These are phyloP conservation scores for Theobroma cacao DNA, from an alignment of 345 rosid species.

Conservation along the genomic window DNA sequence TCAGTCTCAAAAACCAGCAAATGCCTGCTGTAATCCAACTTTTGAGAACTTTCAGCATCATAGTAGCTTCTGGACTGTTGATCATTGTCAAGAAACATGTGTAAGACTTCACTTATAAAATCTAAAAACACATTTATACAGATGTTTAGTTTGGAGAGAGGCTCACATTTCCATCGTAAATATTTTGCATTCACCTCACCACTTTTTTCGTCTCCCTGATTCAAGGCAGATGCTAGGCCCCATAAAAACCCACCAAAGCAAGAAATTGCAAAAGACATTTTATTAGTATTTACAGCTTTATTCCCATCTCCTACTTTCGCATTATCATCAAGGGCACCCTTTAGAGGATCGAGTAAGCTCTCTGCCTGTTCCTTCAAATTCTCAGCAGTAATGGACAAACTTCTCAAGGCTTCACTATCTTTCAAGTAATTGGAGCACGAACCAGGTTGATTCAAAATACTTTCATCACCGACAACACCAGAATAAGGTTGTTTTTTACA, in stretches of 20 bases:
- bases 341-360: constrained; percentile 37
- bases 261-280: constrained; percentile 48
- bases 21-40: constrained; percentile 12
- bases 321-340: constrained; percentile 29
- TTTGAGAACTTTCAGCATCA: constrained; percentile 24
- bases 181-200: constrained; percentile 34
- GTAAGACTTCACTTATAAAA: constrained; percentile 37
- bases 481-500: constrained; percentile 26
- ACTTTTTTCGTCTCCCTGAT: constrained; percentile 33
- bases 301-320: constrained; percentile 25
- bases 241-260: constrained; percentile 80
- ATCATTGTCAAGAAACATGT: constrained; percentile 36
- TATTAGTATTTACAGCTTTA: constrained; percentile 37
- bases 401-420: constrained; percentile 41
- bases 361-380: constrained; percentile 57
- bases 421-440: constrained; percentile 23
- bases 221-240: constrained; percentile 70
- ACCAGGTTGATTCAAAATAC: constrained; percentile 18
- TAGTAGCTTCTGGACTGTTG: constrained; percentile 23
- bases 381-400: constrained; percentile 39
- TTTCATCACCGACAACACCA: constrained; percentile 23
- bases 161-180: constrained; percentile 35
- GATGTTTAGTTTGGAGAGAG: constrained; percentile 35
- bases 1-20: constrained; percentile 29
- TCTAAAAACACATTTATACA: constrained; percentile 40